Base-by-base conservation (phyloP, 2,329 filamentous ascomycete species). In the Ophiocordyceps camponoti-leonardi region DNA sequence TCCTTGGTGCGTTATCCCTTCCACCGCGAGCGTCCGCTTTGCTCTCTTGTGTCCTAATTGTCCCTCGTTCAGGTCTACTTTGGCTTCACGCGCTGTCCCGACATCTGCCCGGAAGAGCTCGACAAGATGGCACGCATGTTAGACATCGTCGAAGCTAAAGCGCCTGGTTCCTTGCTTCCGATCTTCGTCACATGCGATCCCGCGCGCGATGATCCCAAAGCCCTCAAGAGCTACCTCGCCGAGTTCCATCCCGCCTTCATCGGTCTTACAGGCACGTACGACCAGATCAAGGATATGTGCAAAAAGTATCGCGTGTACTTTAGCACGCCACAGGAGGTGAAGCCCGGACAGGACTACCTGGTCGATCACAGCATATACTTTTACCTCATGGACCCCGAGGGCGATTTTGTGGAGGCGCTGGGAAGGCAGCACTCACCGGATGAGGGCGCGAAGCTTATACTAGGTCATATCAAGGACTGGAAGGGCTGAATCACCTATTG, bases 331-430 rank as follows among this genome's bases (percentile, higher is more conserved):
- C 72, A 77, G 54, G 75, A 87, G 51, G 85, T 96, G 47, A 83
- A 88, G 70, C 83, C 87, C 1, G 92, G 90, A 1, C 84, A 95
- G 69, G 92, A 98, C 64, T 98, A 98, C 61, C 65, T 98, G 55
- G 92, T 98, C 13, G 92, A 98, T 63, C 92, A 98, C 68, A 95
- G 87, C 63, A 98, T 98, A 54, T 98, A 98, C 71, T 98, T 98
- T 58, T 98, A 98, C 64, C 67, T 98, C 53, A 98, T 98, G 92
- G 92, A 96, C 61, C 92, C 92, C 0, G 88, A 96, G 54, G 90
- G 90, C 19, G 88, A 98, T 62, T 98, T 98, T 63, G 90, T 98
- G 26, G 93, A 98, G 68, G 93, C 88, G 13, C 80, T 98, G 57
- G 92, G 92, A 18, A 73, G 92, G 50, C 92, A 98, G 66, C 88